phyloP scores from a whole-genome alignment of 1,284 basidiomycete species.

The Naganishia liquefaciens region DNA sequence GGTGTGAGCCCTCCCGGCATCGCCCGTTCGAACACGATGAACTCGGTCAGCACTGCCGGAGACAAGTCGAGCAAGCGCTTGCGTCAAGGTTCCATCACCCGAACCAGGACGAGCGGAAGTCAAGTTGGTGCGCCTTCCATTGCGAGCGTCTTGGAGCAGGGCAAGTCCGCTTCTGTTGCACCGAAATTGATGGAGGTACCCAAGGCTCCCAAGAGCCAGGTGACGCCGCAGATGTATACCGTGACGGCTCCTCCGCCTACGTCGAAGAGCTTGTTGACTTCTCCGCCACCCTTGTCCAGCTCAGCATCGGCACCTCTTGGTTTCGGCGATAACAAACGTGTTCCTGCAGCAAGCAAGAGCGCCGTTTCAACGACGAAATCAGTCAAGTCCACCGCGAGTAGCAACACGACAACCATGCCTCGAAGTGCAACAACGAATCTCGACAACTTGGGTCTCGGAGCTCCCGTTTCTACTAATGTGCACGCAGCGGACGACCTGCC shows the following conservation, averaged over 20 bases:
- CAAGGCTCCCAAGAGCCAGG: slow-evolving; percentile 49
- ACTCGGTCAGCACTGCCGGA: slow-evolving; percentile 25
- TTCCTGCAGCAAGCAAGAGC: background rate
- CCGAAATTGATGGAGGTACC: slow-evolving; percentile 52
- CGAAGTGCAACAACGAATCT: slow-evolving; percentile 23
- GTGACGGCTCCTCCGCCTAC: slow-evolving; percentile 32
- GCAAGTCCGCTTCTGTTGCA: slow-evolving; percentile 35
- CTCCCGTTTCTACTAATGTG: slow-evolving; percentile 1
- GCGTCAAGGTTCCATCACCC: slow-evolving; percentile 34
- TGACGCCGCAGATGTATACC: slow-evolving; percentile 43
- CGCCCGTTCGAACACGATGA: slow-evolving; percentile 36
- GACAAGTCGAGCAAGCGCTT: slow-evolving; percentile 23
- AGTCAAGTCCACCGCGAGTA: slow-evolving; percentile 11
- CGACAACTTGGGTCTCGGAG: slow-evolving; percentile 18
- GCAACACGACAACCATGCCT: slow-evolving; percentile 14
- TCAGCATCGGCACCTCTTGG: slow-evolving; percentile 28
- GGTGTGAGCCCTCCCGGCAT: slow-evolving; percentile 18
- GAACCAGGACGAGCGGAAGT: slow-evolving; percentile 23
- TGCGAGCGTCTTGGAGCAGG: slow-evolving; percentile 29
- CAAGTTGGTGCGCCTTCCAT: slow-evolving; percentile 27
- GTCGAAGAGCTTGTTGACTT: slow-evolving; percentile 24
- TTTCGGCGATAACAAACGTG: slow-evolving; percentile 7
- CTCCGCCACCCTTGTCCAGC: slow-evolving; percentile 31
- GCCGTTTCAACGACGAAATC: slow-evolving; percentile 1
- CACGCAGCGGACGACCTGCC: slow-evolving; percentile 16